Evolutionary conservation across 257 asterid genomes (phyloP).

Genomic region (Nicotiana knightiana): DNA sequence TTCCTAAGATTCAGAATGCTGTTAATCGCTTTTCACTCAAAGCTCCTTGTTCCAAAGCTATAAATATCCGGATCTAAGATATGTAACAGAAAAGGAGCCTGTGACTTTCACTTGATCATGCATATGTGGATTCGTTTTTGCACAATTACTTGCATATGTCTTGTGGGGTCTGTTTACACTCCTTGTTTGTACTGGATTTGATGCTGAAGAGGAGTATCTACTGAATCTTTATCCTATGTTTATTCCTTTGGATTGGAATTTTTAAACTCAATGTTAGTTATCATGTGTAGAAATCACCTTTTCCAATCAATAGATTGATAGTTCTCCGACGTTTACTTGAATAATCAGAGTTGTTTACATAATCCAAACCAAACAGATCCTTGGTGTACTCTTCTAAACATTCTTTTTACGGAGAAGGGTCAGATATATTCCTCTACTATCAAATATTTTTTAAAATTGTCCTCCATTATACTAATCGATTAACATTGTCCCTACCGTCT

Average conservation of each 20-base stretch:
- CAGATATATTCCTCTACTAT: no score
- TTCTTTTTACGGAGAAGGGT: not conserved
- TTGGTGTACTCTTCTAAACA: not conserved
- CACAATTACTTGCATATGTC: not conserved
- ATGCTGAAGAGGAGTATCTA: not conserved
- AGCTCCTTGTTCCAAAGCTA: no score
- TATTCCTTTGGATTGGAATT: not conserved
- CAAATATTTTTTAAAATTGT: no score
- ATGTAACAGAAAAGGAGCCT: no score
- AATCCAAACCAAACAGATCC: not conserved
- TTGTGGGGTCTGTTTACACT: not conserved
- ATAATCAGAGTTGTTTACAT: not conserved
- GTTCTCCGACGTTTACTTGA: not conserved
- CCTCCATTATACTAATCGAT: no score
- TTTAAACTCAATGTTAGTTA: not conserved
- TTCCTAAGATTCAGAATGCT: no score
- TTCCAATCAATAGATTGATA: not conserved
- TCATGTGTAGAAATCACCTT: not conserved
- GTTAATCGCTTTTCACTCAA: no score
- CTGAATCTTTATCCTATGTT: not conserved
- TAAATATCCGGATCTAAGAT: no score
- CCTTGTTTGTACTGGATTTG: not conserved
- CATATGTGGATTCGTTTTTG: not conserved
- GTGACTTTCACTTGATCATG: no score
- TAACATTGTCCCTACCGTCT: no score